These are phyloP conservation scores for Fusarium penzigii DNA, from an alignment of 2,329 filamentous ascomycete species.

Conservation along the genomic window DNA sequence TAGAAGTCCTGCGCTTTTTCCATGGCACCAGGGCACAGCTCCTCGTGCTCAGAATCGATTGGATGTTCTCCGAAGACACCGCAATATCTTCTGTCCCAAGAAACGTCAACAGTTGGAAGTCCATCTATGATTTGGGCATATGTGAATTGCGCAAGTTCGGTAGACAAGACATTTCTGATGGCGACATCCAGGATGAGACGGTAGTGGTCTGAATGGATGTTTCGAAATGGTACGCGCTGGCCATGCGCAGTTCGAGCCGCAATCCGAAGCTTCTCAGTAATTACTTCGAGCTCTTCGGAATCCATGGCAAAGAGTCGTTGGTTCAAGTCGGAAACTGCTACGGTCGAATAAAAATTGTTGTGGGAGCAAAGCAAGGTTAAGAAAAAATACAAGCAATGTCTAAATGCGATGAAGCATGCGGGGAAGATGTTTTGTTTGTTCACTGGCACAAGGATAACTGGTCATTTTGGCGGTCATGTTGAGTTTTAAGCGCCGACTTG, in stretches of 20 bases:
- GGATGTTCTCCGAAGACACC: slow-evolving; percentile 14
- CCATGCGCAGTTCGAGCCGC: neutral
- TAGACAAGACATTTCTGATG: slow-evolving; percentile 7
- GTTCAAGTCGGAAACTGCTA: too few relatives aligned
- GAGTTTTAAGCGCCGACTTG: too few relatives aligned
- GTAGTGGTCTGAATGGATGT: neutral
- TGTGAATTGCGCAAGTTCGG: slow-evolving; percentile 4
- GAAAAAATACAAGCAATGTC: too few relatives aligned
- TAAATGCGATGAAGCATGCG: too few relatives aligned
- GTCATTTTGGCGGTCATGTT: too few relatives aligned
- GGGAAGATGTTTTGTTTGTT: too few relatives aligned
- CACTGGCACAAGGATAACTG: too few relatives aligned
- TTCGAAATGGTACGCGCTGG: neutral
- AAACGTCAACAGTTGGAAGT: slow-evolving; percentile 8
- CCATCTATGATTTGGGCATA: slow-evolving; percentile 22
- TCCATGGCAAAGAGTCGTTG: slow-evolving; percentile 6
- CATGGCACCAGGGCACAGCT: slow-evolving; percentile 4
- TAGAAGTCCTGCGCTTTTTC: neutral
- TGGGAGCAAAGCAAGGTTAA: too few relatives aligned
- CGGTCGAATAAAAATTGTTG: too few relatives aligned
- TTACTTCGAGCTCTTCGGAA: neutral
- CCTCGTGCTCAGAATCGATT: slow-evolving; percentile 12
- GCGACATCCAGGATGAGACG: neutral
- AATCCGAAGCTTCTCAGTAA: neutral
- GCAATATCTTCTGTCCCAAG: slow-evolving; percentile 9